Evolutionary conservation across 2,329 filamentous ascomycete species (phyloP), one percentile per base, ranked within the genome.

Genomic region (Tympanopsis confertula): DNA sequence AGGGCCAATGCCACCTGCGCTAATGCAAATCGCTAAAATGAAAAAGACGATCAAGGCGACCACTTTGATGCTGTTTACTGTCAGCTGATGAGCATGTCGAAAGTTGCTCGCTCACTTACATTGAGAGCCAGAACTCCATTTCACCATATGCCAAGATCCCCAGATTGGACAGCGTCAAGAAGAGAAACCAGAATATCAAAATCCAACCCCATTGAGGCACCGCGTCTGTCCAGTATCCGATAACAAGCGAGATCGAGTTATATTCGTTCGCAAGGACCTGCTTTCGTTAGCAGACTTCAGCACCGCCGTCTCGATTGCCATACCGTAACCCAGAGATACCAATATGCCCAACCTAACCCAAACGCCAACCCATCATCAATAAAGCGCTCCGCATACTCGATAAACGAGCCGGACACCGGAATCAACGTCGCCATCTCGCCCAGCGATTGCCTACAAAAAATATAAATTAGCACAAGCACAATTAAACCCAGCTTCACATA

Each of bases 271-370:
- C 80, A 46, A 74, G 83, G 0, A 82, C 85, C 40, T 81, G 74
- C n/a, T n/a, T n/a, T n/a, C n/a, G n/a, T n/a, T n/a, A n/a, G n/a
- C n/a, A n/a, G n/a, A n/a, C n/a, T n/a, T n/a, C n/a, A n/a, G n/a
- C n/a, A n/a, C n/a, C n/a, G n/a, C n/a, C n/a, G n/a, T n/a, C n/a
- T n/a, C n/a, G n/a, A n/a, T n/a, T n/a, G n/a, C n/a, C n/a, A n/a
- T n/a, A n/a, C 65, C 3, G 62, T 65, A 49, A 41, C 36, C 51
- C 79, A 88, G 26, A 71, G 78, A 51, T 86, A 86, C 78, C 80
- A 88, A 58, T 88, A 88, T 41, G 85, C 78, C 82, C 82, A 88
- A 14, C 84, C 83, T 69, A 87, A 82, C 15, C 82, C 70, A 49
- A 87, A 87, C 5, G 81, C 82, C 35, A 86, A 63, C 39, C 77